Conservation (phyloP, 495 filamentous ascomycete genomes). For the Corynascus novoguineensis region DNA sequence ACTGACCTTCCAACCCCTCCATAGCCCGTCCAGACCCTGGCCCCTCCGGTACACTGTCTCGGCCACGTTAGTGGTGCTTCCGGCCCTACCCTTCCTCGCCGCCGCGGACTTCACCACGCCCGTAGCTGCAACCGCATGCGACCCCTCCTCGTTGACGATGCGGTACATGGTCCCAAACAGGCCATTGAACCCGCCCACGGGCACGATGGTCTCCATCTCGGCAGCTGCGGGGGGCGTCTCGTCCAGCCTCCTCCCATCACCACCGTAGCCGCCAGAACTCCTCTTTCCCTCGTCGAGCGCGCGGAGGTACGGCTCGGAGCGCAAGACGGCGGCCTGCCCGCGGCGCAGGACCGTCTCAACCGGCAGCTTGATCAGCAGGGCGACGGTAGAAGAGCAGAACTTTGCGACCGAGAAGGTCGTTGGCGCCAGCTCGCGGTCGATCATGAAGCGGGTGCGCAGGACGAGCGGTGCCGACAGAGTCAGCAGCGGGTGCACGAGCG, state of each 20-base stretch:
- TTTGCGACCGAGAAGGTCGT: conserved; percentile 68
- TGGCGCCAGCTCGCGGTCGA: conserved; percentile 79
- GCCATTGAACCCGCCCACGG: conserved; percentile 68
- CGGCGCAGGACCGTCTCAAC: conserved; percentile 87
- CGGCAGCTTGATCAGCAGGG: conserved; percentile 77
- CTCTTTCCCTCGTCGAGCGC: conserved; percentile 33
- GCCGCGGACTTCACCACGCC: conserved; percentile 15
- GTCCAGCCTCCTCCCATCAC: conserved; percentile 28
- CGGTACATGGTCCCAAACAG: conserved; percentile 81
- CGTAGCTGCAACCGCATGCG: conserved; percentile 26
- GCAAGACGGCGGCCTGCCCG: conserved; percentile 67
- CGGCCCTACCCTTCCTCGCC: conserved; percentile 29
- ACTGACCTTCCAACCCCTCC: conserved; percentile 89
- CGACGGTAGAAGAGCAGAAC: conserved; percentile 70
- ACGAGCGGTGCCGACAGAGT: conserved; percentile 74
- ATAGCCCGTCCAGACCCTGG: conserved; percentile 78
- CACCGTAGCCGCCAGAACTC: background rate
- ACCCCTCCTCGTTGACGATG: conserved; percentile 80
- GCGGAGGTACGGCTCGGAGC: conserved; percentile 36
- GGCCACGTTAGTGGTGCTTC: conserved; percentile 12
- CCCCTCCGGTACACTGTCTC: conserved; percentile 56
- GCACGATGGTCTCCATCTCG: conserved; percentile 64
- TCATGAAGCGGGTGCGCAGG: conserved; percentile 66
- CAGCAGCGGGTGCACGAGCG: conserved; percentile 73
- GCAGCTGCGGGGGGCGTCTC: background rate